These are phyloP conservation scores for Wickerhamiella lipophila DNA, from an alignment of 805 yeast genomes.

Conservation along the genomic window DNA sequence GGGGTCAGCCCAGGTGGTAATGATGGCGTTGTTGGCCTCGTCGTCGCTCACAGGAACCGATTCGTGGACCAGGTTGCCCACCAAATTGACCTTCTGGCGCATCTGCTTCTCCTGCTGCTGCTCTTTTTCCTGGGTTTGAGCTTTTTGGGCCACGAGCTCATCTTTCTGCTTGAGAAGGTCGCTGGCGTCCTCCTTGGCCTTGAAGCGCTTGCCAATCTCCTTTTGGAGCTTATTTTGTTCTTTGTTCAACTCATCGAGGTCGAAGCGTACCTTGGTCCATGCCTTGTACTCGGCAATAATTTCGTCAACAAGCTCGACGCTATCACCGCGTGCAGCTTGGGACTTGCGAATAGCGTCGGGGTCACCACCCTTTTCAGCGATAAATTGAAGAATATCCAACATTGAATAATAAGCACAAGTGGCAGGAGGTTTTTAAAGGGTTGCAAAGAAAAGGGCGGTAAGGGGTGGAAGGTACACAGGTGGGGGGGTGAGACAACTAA, in stretches of 20 bases:
- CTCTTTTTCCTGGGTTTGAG: constrained; percentile 51
- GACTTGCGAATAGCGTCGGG: constrained; percentile 80
- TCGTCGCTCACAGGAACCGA: constrained; percentile 75
- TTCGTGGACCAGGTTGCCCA: constrained; percentile 91
- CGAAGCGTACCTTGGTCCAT: constrained; percentile 85
- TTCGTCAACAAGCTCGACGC: constrained; percentile 92
- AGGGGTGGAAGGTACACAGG: too few relatives aligned
- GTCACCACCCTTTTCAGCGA: constrained; percentile 94
- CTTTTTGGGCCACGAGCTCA: constrained; percentile 54
- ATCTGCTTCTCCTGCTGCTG: constrained; percentile 65
- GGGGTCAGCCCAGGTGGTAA: constrained; percentile 79
- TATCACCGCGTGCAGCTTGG: constrained; percentile 86
- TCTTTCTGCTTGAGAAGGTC: constrained; percentile 77
- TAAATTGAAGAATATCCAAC: constrained; percentile 87
- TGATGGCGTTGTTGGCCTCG: constrained; percentile 83
- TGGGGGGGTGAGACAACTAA: too few relatives aligned
- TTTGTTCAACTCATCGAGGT: constrained; percentile 83
- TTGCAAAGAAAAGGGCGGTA: not conserved
- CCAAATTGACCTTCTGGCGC: constrained; percentile 68
- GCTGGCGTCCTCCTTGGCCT: constrained; percentile 87
- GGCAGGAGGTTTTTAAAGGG: not conserved
- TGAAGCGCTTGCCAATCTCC: constrained; percentile 82
- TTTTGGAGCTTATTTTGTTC: constrained; percentile 79
- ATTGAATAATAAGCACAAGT: constrained; percentile 30
- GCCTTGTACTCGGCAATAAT: constrained; percentile 80